Base-by-base conservation (phyloP, 306 rosid genomes). In the Trifolium dubium region DNA sequence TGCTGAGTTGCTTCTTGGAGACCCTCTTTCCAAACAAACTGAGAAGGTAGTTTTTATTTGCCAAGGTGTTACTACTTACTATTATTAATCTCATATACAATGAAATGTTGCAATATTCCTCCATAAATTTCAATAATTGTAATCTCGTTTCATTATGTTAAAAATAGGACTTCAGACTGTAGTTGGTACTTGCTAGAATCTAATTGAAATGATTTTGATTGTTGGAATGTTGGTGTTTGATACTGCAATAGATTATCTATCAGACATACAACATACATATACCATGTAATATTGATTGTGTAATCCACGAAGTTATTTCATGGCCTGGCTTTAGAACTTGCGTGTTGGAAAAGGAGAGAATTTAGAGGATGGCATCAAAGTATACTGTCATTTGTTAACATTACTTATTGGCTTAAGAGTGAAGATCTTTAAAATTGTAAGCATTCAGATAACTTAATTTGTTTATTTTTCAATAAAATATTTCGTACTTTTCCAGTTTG, bases 1-100 rank as follows among this genome's bases (percentile, higher is more conserved):
- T 3, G 89, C 92, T 4, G 97, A 94, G 82, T 80, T 94, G 79
- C 96, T 94, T 88, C 86, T 94, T 73, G 98, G 90, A 47, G 86
- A 83, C 32, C 98, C 96, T 6, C 86, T 94, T 64, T 91, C 98
- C 4, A 83, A 80, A 37, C 89, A 79, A 85, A 91, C 98, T 6
- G 91, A 94, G 80, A 94, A 94, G 97, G 98, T 94, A 75, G 49
- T 53, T 54, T 76, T 44, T 71, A 34, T 61, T 3, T 63, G 44
- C 79, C 49, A 71, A 49, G 8, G 13, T 44, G 50, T 82, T 58
- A 19, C 54, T 6, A 35, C 8, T 32, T 32, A 32, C 35, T 32
- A 32, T 5, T 32, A 3, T 32, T 35, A n/a, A 47, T 51, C 71
- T n/a, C 13, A 18, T 56, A 76, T 64, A 58, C 14, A 51, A 69